These are phyloP conservation scores for Saccharomycopsis lassenensis DNA, from an alignment of 805 yeast species.

Conservation along the genomic window DNA sequence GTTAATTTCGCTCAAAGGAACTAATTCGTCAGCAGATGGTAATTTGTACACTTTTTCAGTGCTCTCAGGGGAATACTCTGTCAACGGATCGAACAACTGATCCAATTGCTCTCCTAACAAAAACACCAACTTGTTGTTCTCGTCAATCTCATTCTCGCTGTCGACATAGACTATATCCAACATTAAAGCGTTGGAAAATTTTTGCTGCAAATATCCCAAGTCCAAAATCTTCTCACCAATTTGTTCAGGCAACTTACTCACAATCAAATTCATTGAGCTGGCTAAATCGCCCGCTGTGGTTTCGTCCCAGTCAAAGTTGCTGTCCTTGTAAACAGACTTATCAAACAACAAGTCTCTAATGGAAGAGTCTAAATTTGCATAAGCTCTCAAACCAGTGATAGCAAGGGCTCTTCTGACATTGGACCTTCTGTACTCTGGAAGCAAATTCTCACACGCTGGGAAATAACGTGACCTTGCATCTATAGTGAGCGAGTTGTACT, in stretches of 20 bases:
- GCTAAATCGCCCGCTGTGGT: constrained; percentile 78
- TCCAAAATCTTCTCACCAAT: constrained; percentile 48
- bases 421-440: constrained; percentile 35
- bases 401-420: constrained; percentile 70
- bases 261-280: constrained; percentile 45
- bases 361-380: constrained; percentile 38
- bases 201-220: constrained; percentile 46
- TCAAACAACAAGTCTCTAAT: constrained; percentile 18
- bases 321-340: constrained; percentile 8
- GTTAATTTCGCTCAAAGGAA: constrained; percentile 17
- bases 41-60: constrained; percentile 61
- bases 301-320: constrained; percentile 53
- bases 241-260: constrained; percentile 40
- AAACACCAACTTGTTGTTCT: constrained; percentile 67
- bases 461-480: constrained; percentile 54
- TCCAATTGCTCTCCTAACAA: constrained; percentile 79
- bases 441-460: constrained; percentile 67
- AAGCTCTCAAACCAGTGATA: constrained; percentile 57
- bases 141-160: constrained; percentile 38
- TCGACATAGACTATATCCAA: constrained; percentile 70
- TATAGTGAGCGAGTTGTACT: constrained; percentile 47
- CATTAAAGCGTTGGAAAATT: constrained; percentile 37
- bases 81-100: constrained; percentile 77
- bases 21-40: constrained; percentile 29
- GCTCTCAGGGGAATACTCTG: constrained; percentile 87